phyloP scores from a whole-genome alignment of 768 basidiomycete genomes.

The Boletus sensibilis region DNA sequence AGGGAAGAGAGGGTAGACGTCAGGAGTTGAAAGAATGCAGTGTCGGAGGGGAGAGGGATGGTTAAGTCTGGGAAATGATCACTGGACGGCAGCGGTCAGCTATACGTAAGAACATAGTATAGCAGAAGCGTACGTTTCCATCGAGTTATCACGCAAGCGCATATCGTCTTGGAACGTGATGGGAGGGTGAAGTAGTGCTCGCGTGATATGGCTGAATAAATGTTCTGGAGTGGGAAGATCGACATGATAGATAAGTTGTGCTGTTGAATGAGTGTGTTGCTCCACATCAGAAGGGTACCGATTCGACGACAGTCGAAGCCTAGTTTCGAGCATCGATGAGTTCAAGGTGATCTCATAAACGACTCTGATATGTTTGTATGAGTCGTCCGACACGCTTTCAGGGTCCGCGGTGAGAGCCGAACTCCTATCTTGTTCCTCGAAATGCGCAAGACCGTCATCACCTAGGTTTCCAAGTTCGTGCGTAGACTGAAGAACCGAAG shows the following conservation, averaged over 20 bases:
- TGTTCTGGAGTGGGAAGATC: conserved; percentile 17
- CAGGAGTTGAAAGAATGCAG: conserved; percentile 77
- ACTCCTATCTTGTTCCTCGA: conserved; percentile 1
- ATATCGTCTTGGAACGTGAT: neutral
- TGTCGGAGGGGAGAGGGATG: conserved; percentile 78
- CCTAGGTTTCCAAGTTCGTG: conserved; percentile 25
- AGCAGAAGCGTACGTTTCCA: conserved; percentile 9
- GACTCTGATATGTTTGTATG: conserved; percentile 28
- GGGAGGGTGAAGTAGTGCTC: conserved; percentile 4
- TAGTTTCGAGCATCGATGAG: conserved; percentile 53
- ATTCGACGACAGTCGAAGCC: conserved; percentile 50
- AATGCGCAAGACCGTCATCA: neutral
- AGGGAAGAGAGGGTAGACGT: conserved; percentile 57
- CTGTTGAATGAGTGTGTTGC: neutral
- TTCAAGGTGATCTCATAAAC: conserved; percentile 57
- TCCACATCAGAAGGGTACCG: conserved; percentile 4
- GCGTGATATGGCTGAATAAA: conserved; percentile 3
- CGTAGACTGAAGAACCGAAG: conserved; percentile 46
- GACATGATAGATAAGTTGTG: conserved; percentile 8
- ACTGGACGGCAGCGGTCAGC: conserved; percentile 5
- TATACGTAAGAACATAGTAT: neutral
- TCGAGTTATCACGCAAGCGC: neutral
- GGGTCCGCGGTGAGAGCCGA: neutral
- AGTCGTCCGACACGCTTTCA: neutral
- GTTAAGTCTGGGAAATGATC: conserved; percentile 50